Percentiles rank a stretch among this genome's conserved stretches.
Conservation (phyloP, 768 basidiomycete species). For the Chalciporus piperatus region DNA sequence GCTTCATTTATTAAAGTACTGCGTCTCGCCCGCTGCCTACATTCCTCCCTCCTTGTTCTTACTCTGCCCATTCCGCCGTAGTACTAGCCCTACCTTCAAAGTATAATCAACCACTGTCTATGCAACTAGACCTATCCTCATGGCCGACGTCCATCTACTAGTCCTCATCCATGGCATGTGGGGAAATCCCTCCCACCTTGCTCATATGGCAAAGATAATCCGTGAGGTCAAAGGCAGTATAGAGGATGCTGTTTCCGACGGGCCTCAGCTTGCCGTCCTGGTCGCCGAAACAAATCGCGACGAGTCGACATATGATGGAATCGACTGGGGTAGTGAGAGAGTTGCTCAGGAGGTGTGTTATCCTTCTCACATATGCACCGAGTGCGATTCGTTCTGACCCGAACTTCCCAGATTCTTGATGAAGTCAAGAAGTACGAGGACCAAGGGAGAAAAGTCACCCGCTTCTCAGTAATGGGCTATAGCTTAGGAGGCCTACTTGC, state of each 20-base stretch:
- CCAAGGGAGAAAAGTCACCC: slow-evolving; percentile 56
- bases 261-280: slow-evolving; percentile 56
- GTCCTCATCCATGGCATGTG: slow-evolving; percentile 69
- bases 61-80: no score
- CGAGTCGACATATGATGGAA: slow-evolving; percentile 74
- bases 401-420: slow-evolving; percentile 47
- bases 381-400: slow-evolving; percentile 2
- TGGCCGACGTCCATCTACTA: slow-evolving; percentile 38
- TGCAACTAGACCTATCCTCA: slow-evolving; percentile 10
- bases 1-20: no score
- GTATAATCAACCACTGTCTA: background rate
- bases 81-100: no score
- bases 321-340: slow-evolving; percentile 82
- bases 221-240: slow-evolving; percentile 37
- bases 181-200: slow-evolving; percentile 70
- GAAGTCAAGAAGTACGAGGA: slow-evolving; percentile 51
- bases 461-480: slow-evolving; percentile 78
- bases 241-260: slow-evolving; percentile 27
- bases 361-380: background rate
- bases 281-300: slow-evolving; percentile 63
- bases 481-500: slow-evolving; percentile 78
- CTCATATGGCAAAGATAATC: slow-evolving; percentile 53
- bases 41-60: background rate
- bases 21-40: no score
- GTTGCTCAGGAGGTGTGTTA: slow-evolving; percentile 69